Percentiles rank a stretch among this genome's conserved stretches.
These are phyloP conservation scores for Sphaerulina populicola DNA, from an alignment of 2,329 filamentous ascomycete genomes.

Conservation along the genomic window DNA sequence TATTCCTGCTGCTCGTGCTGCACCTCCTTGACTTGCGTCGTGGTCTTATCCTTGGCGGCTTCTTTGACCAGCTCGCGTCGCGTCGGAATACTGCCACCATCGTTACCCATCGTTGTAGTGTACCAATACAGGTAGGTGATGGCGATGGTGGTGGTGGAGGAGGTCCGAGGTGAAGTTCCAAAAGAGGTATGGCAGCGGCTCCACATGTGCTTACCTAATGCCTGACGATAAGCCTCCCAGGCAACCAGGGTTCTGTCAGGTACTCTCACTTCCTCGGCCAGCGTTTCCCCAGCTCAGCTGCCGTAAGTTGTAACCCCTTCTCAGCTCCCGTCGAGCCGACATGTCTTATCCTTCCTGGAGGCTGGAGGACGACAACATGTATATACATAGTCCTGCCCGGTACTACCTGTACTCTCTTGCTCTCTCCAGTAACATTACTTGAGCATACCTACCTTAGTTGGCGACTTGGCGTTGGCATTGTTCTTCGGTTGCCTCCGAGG, in stretches of 20 bases:
- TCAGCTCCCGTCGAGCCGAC: neutral
- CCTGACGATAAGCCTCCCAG: neutral
- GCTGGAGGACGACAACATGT: neutral
- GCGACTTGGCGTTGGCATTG: neutral
- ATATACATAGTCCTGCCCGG: neutral
- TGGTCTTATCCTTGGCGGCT: constrained; percentile 71
- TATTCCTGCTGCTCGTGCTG: constrained; percentile 77
- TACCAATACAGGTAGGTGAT: neutral
- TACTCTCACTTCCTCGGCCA: neutral
- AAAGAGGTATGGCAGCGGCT: neutral
- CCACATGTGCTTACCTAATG: neutral
- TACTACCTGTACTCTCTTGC: neutral
- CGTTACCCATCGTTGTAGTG: constrained; percentile 69
- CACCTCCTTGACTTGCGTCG: constrained; percentile 80
- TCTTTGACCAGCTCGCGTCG: constrained; percentile 93
- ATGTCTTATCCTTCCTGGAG: neutral
- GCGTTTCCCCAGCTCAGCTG: neutral
- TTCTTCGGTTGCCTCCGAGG: neutral
- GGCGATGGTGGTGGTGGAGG: neutral
- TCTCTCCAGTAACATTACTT: neutral
- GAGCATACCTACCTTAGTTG: neutral
- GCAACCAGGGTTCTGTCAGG: neutral
- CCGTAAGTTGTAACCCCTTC: too few species aligned
- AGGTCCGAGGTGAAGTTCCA: neutral
- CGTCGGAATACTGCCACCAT: constrained; percentile 89